A percentile compares a stretch with the other conserved stretches of the same genome.
These are phyloP conservation scores for Yamadazyma conglobata DNA, from an alignment of 1,139 yeast genomes.

Conservation along the genomic window DNA sequence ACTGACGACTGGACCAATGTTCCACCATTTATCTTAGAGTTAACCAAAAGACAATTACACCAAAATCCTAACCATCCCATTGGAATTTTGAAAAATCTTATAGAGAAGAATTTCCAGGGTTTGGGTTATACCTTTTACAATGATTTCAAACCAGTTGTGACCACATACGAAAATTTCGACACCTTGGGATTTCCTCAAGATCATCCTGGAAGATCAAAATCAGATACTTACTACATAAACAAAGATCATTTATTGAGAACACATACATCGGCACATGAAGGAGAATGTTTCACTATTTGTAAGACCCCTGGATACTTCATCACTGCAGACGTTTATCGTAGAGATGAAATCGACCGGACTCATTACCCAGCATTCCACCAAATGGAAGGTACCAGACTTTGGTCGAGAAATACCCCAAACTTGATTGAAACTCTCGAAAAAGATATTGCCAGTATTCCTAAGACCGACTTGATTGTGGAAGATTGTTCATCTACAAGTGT, in stretches of 20 bases:
- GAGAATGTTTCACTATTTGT: slow-evolving; percentile 66
- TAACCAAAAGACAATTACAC: slow-evolving; percentile 74
- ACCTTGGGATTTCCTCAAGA: slow-evolving; percentile 85
- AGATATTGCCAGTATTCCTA: slow-evolving; percentile 68
- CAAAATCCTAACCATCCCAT: slow-evolving; percentile 77
- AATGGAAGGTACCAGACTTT: slow-evolving; percentile 92
- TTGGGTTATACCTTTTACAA: slow-evolving; percentile 79
- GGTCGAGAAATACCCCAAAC: slow-evolving; percentile 53
- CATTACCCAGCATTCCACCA: slow-evolving; percentile 98
- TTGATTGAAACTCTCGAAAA: slow-evolving; percentile 41
- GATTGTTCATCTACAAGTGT: slow-evolving; percentile 55
- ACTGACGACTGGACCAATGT: slow-evolving; percentile 85
- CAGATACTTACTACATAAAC: slow-evolving; percentile 91
- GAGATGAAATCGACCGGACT: slow-evolving; percentile 92
- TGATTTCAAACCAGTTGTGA: slow-evolving; percentile 79
- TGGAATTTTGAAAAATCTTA: slow-evolving; percentile 74
- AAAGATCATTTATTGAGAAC: slow-evolving; percentile 71
- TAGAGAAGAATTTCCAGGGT: slow-evolving; percentile 63
- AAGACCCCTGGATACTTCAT: slow-evolving; percentile 86
- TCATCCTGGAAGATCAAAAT: slow-evolving; percentile 90
- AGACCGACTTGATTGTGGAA: slow-evolving; percentile 68
- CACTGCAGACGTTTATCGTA: slow-evolving; percentile 92
- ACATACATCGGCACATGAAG: slow-evolving; percentile 96
- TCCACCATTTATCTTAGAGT: slow-evolving; percentile 65
- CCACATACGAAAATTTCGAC: slow-evolving; percentile 83